A percentile compares a stretch with the other conserved stretches of the same genome.
Conservation (phyloP, 768 basidiomycete genomes). For the Tulasnella sp. region DNA sequence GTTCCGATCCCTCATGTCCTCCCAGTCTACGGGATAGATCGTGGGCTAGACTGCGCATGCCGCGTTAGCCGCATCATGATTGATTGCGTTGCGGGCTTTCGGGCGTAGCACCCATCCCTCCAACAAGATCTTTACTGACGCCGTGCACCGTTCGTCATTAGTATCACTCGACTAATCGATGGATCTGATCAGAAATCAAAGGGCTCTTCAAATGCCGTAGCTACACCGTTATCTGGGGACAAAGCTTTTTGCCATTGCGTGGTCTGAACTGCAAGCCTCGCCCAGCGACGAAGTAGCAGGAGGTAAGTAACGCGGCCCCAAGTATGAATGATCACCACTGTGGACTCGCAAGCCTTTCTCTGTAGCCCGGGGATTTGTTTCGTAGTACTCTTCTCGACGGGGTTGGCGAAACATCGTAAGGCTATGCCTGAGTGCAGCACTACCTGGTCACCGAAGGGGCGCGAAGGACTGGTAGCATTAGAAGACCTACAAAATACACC, state of each 20-base stretch:
- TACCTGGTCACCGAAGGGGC: slow-evolving; percentile 69
- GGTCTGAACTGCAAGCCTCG: slow-evolving; percentile 81
- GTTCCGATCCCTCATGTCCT: slow-evolving; percentile 43
- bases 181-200: slow-evolving; percentile 63
- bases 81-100: background rate
- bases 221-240: too few species aligned
- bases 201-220: background rate
- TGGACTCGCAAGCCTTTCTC: background rate
- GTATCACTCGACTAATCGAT: slow-evolving; percentile 79
- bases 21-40: too few species aligned
- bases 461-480: slow-evolving; percentile 58
- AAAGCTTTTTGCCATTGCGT: slow-evolving; percentile 52
- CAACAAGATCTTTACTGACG: background rate
- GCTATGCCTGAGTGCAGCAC: slow-evolving; percentile 66
- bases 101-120: background rate
- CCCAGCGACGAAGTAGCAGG: slow-evolving; percentile 68
- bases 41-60: background rate
- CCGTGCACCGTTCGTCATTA: slow-evolving; percentile 41
- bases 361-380: slow-evolving; percentile 53
- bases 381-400: slow-evolving; percentile 64
- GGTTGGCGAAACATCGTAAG: slow-evolving; percentile 59
- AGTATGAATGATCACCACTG: background rate
- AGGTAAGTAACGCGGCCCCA: slow-evolving; percentile 39
- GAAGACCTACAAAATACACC: slow-evolving; percentile 40
- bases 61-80: background rate